phyloP scores from a whole-genome alignment of 805 yeast species.

The Sugiyamaella smithiae region DNA sequence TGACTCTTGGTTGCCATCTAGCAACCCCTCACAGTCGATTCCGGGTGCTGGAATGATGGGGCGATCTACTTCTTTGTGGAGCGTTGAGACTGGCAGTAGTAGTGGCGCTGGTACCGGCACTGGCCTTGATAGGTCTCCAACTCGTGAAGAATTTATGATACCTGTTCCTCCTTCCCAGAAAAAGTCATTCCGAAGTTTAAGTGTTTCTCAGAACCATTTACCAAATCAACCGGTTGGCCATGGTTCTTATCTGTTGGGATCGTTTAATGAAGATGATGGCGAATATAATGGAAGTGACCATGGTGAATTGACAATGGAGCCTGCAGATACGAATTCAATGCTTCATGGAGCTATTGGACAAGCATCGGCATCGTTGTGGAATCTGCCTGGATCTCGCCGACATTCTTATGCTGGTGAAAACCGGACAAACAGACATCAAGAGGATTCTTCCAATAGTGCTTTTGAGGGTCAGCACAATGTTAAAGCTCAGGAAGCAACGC shows the following conservation, averaged over 20 bases:
- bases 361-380: constrained; percentile 3
- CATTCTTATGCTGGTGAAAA: constrained; percentile 27
- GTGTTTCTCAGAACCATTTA: constrained; percentile 17
- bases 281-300: not conserved
- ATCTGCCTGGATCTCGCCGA: constrained; percentile 23
- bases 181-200: constrained; percentile 16
- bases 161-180: constrained; percentile 14
- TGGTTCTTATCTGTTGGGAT: constrained; percentile 9
- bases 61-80: not conserved
- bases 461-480: not conserved
- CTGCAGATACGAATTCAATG: not conserved
- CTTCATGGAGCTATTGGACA: constrained; percentile 13
- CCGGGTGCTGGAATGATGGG: too few species aligned
- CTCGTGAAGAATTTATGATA: constrained; percentile 7
- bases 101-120: too few species aligned
- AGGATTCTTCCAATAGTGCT: constrained; percentile 26
- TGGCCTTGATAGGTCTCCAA: constrained; percentile 6
- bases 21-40: too few species aligned
- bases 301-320: not conserved
- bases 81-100: too few species aligned
- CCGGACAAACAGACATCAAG: constrained; percentile 19
- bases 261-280: constrained; percentile 20
- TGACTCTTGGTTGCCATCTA: not conserved
- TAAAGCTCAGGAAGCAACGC: not conserved
- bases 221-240: not conserved